phyloP scores from a whole-genome alignment of 345 rosid genomes.

The Schrenkiella parvula region DNA sequence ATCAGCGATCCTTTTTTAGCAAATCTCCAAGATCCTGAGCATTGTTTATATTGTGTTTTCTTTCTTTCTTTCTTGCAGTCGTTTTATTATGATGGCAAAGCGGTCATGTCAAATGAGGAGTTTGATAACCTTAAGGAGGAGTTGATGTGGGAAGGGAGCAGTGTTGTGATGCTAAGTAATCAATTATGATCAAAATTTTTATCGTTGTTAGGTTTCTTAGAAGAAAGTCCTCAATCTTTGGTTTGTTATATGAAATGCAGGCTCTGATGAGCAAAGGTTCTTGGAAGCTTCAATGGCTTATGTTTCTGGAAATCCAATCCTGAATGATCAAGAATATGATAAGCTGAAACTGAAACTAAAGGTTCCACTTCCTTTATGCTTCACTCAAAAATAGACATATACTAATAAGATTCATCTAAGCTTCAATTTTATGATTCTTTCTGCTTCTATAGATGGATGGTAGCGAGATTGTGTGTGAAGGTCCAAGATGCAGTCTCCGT shows the following conservation, averaged over 20 bases:
- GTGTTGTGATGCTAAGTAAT: slow-evolving; percentile 96
- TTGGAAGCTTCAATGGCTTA: slow-evolving; percentile 96
- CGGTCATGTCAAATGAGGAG: slow-evolving; percentile 93
- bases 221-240: neutral
- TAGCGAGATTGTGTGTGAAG: slow-evolving; percentile 86
- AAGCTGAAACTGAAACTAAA: slow-evolving; percentile 58
- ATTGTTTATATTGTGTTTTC: neutral
- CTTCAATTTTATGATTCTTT: neutral
- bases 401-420: neutral
- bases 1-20: neutral
- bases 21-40: neutral
- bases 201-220: neutral
- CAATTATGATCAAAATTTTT: neutral
- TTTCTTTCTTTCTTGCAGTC: slow-evolving; percentile 41
- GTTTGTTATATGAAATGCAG: slow-evolving; percentile 33
- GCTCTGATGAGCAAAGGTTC: slow-evolving; percentile 86
- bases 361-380: slow-evolving; percentile 39
- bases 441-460: slow-evolving; percentile 50
- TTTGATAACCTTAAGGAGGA: slow-evolving; percentile 98
- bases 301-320: slow-evolving; percentile 70
- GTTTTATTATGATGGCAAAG: slow-evolving; percentile 93
- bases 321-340: slow-evolving; percentile 75
- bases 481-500: slow-evolving; percentile 96
- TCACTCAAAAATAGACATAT: neutral
- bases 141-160: slow-evolving; percentile 99